These are phyloP conservation scores for Apiotrichum domesticum DNA, from an alignment of 1,284 basidiomycete species.

Conservation along the genomic window DNA sequence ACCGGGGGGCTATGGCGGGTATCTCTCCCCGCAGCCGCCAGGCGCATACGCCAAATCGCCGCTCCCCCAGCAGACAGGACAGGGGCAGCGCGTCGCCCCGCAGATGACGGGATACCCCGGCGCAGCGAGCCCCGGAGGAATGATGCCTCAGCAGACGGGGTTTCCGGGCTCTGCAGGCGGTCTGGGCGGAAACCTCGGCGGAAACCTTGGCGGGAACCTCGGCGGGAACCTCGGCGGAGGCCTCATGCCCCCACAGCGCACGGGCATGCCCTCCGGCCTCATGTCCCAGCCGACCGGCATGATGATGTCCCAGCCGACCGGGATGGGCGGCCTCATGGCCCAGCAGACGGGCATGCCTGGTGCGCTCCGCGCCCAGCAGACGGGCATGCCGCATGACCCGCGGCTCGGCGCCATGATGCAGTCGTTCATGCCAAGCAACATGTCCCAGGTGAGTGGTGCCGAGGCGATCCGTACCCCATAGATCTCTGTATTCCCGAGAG, in stretches of 20 bases:
- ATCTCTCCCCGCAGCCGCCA: no score
- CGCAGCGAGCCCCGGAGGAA: not conserved
- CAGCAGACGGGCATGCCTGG: conserved; percentile 61
- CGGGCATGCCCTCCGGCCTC: conserved; percentile 53
- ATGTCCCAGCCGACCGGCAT: conserved; percentile 70
- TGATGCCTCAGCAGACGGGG: conserved; percentile 29
- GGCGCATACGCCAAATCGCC: no score
- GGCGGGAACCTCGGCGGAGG: conserved; percentile 8
- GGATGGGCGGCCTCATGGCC: conserved; percentile 55
- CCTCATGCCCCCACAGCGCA: conserved; percentile 37
- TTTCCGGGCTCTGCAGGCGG: conserved; percentile 19
- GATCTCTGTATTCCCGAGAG: no score
- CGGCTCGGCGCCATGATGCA: conserved; percentile 75
- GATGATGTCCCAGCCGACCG: conserved; percentile 69
- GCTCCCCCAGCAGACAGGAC: no score
- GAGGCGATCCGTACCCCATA: not conserved
- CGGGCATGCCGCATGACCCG: conserved; percentile 57
- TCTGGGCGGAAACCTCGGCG: conserved; percentile 31
- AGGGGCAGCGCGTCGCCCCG: no score
- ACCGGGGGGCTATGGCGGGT: conserved; percentile 34
- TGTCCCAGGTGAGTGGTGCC: conserved; percentile 36
- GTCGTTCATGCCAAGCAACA: conserved; percentile 65
- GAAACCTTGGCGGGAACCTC: conserved; percentile 25
- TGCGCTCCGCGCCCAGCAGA: conserved; percentile 35
- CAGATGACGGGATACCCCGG: no score